Conservation (phyloP, 2,329 filamentous ascomycete genomes). For the Blastomyces parvus region DNA sequence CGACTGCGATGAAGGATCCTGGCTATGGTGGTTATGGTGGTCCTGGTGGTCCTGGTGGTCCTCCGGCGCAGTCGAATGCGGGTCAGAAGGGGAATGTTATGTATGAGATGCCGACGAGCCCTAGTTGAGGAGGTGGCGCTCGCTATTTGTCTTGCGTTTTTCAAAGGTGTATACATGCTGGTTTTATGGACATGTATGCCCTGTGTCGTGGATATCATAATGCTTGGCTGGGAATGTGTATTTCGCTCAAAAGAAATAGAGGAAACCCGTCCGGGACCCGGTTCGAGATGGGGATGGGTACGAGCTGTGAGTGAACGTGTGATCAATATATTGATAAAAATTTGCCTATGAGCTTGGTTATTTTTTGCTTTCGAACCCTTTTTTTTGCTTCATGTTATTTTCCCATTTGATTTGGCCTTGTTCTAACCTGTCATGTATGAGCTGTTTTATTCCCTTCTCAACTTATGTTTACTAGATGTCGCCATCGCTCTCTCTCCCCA, state of each 20-base stretch:
- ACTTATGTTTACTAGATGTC: no score
- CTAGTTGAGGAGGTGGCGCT: background rate
- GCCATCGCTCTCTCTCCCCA: no score
- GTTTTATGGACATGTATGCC: background rate
- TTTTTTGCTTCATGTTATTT: background rate
- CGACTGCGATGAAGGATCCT: background rate
- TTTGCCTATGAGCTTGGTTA: background rate
- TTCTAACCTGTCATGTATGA: no score
- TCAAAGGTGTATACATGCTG: background rate
- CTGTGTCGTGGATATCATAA: background rate
- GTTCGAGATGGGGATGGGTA: background rate
- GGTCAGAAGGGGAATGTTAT: background rate
- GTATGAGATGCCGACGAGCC: background rate
- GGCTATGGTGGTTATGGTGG: background rate
- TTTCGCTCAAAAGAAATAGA: background rate
- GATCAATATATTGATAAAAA: background rate
- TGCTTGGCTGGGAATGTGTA: background rate
- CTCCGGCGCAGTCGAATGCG: background rate
- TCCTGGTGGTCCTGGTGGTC: background rate
- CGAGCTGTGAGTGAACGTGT: no score
- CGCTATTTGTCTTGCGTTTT: no score
- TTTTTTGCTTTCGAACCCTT: background rate
- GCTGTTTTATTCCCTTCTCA: no score
- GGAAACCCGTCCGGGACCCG: no score
- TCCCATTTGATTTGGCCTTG: no score